Conservation (phyloP, 2,329 filamentous ascomycete genomes). For the Fusarium acutatum region DNA sequence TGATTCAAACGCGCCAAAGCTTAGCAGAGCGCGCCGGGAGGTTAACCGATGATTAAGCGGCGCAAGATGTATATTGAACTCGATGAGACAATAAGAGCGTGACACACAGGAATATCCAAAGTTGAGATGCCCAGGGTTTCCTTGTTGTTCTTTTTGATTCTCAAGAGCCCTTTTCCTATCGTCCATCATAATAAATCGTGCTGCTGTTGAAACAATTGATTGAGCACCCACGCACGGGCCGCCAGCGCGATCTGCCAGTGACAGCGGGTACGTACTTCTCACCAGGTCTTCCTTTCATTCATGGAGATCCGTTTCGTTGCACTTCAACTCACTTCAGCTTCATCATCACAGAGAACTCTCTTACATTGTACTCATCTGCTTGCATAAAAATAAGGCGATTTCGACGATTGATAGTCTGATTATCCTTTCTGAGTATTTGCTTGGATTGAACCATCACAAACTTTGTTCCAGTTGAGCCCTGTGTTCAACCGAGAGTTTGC, state of each 20-base stretch:
- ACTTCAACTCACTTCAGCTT: slow-evolving; percentile 1
- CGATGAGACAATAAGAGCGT: not conserved
- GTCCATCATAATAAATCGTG: not conserved
- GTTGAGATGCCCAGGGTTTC: not conserved
- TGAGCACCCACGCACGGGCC: not conserved
- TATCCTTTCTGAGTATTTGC: not conserved
- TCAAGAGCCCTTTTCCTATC: not conserved
- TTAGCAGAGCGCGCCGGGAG: not conserved
- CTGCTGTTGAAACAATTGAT: not conserved
- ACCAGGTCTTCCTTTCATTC: not conserved
- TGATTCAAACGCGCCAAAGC: slow-evolving; percentile 24
- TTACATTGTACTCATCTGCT: not conserved
- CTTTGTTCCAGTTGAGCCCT: not conserved
- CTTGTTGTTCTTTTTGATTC: not conserved
- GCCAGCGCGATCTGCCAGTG: not conserved
- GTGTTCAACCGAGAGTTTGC: not conserved
- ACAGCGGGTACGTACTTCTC: not conserved
- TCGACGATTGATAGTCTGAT: no score
- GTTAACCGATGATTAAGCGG: slow-evolving; percentile 42
- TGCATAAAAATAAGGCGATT: not conserved
- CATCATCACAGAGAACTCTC: not conserved
- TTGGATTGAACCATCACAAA: not conserved
- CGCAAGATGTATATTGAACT: no score
- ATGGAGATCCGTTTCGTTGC: not conserved
- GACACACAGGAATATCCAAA: no score